A percentile compares a stretch with the other conserved stretches of the same genome.
These are phyloP conservation scores for Escallonia rubra DNA, from an alignment of 129 eudicot genomes.

Conservation along the genomic window DNA sequence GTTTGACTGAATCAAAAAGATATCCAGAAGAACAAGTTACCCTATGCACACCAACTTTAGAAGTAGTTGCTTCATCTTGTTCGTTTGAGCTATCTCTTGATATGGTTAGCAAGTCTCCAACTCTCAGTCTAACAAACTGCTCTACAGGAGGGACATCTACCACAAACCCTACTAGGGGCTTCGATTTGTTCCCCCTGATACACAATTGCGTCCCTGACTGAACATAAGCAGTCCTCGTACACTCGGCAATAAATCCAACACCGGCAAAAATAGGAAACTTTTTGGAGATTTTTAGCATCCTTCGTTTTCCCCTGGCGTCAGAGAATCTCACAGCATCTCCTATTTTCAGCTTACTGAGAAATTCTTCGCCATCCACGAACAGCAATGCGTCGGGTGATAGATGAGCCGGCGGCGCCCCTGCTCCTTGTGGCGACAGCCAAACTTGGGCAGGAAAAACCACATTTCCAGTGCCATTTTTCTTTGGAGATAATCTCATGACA, in stretches of 20 bases:
- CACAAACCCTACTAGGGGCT: slow-evolving; percentile 38
- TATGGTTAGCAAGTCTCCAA: slow-evolving; percentile 60
- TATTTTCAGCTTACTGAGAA: slow-evolving; percentile 37
- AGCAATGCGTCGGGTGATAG: slow-evolving; percentile 59
- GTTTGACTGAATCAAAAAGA: slow-evolving; percentile 81
- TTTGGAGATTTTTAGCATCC: slow-evolving; percentile 41
- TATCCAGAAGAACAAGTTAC: slow-evolving; percentile 65
- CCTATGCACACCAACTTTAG: slow-evolving; percentile 38
- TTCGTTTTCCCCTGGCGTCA: slow-evolving; percentile 64
- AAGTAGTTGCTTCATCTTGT: slow-evolving; percentile 16
- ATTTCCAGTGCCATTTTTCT: slow-evolving; percentile 43
- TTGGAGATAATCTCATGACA: slow-evolving; percentile 64
- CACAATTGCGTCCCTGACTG: slow-evolving; percentile 43
- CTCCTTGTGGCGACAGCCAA: slow-evolving; percentile 54
- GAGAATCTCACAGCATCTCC: slow-evolving; percentile 52
- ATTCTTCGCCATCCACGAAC: slow-evolving; percentile 45
- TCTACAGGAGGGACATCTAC: slow-evolving; percentile 57
- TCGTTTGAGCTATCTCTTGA: slow-evolving; percentile 54
- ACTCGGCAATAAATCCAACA: slow-evolving; percentile 66
- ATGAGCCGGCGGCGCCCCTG: slow-evolving; percentile 68
- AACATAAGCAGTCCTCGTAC: slow-evolving; percentile 53
- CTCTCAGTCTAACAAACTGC: slow-evolving; percentile 50
- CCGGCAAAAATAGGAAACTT: slow-evolving; percentile 52
- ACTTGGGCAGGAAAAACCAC: slow-evolving; percentile 48
- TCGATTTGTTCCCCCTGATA: slow-evolving; percentile 41